Evolutionary conservation across 2,329 filamentous ascomycete species (phyloP), one percentile per base, ranked within the genome.

Genomic region (Aspergillus oerlinghausenensis): DNA sequence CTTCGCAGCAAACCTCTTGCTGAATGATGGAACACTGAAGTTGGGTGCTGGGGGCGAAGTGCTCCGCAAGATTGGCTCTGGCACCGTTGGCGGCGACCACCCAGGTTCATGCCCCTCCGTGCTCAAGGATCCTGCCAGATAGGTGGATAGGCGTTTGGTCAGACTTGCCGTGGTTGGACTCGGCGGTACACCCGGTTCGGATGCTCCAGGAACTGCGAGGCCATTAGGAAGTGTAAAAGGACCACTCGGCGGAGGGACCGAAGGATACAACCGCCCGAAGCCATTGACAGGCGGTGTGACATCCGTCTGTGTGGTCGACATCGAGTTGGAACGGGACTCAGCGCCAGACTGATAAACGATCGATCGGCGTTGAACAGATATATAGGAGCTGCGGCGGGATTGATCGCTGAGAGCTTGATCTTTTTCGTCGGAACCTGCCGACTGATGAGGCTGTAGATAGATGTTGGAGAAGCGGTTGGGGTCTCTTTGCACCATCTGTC

Each of bases 1-100:
- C 42, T 64, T 60, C 14, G 68, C 57, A 3, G 65, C 63, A 43
- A 73, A 75, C 55, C 72, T 70, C 63, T 68, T 73, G 65, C 72
- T 76, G 54, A 75, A 75, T 1, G 68, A 69, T 3, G 74, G 74
- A 17, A 76, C 69, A 55, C 75, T 76, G 50, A 76, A 76, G 54
- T 77, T 77, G 3, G 73, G 74, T 3, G 73, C 67, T 25, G 72
- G 66, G 3, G 71, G 69, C 0, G 73, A 71, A n/a, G 67, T 56
- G 52, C 69, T 66, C 49, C 69, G 67, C 28, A 62, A 49, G 7
- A 67, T 52, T 8, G 62, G 52, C 17, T 72, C 69, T 4, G 67
- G 65, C 6, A 67, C 50, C 21, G 57, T 63, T 17, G 70, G 62
- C 32, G 65, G 65, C 28, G 64, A 59, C 21, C 60, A 57, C 32